Evolutionary conservation across 2,329 filamentous ascomycete species (phyloP).

Genomic region (Thermothelomyces thermophilus): DNA sequence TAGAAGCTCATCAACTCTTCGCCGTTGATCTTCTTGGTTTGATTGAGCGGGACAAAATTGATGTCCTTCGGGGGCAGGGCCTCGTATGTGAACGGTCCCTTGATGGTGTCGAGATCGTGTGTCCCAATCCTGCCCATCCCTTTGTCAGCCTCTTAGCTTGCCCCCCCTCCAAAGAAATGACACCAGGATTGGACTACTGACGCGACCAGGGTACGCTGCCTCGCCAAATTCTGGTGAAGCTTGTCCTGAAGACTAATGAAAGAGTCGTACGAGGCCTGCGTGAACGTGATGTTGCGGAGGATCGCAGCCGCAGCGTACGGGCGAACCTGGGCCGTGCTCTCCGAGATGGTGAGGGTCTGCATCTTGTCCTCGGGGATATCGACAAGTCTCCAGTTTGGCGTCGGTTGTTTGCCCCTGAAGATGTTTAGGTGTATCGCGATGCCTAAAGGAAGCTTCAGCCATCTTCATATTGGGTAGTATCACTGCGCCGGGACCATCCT

Average conservation of each 20-base stretch:
- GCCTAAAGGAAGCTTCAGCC: slow-evolving; percentile 14
- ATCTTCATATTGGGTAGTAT: neutral
- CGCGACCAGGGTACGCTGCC: slow-evolving; percentile 69
- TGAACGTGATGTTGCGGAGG: slow-evolving; percentile 85
- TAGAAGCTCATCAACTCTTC: slow-evolving; percentile 92
- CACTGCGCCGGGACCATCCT: neutral
- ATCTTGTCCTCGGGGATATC: slow-evolving; percentile 66
- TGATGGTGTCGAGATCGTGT: slow-evolving; percentile 86
- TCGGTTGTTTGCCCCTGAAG: slow-evolving; percentile 68
- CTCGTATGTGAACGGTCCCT: slow-evolving; percentile 96
- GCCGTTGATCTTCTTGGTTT: slow-evolving; percentile 79
- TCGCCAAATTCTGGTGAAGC: slow-evolving; percentile 89
- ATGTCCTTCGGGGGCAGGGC: slow-evolving; percentile 87
- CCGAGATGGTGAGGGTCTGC: slow-evolving; percentile 72
- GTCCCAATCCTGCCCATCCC: slow-evolving; percentile 62
- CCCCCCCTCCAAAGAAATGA: neutral
- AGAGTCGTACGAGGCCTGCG: slow-evolving; percentile 83
- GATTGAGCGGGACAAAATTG: slow-evolving; percentile 84
- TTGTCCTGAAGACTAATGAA: slow-evolving; percentile 99
- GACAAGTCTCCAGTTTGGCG: slow-evolving; percentile 74
- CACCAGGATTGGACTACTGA: slow-evolving; percentile 11
- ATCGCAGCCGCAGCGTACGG: slow-evolving; percentile 87
- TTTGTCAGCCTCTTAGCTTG: neutral
- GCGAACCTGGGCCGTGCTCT: slow-evolving; percentile 69
- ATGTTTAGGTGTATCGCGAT: slow-evolving; percentile 94